Percentiles rank a stretch among this genome's conserved stretches.
Evolutionary conservation across 164 flowering plant genomes (phyloP).

Genomic region (Liriodendron chinense): DNA sequence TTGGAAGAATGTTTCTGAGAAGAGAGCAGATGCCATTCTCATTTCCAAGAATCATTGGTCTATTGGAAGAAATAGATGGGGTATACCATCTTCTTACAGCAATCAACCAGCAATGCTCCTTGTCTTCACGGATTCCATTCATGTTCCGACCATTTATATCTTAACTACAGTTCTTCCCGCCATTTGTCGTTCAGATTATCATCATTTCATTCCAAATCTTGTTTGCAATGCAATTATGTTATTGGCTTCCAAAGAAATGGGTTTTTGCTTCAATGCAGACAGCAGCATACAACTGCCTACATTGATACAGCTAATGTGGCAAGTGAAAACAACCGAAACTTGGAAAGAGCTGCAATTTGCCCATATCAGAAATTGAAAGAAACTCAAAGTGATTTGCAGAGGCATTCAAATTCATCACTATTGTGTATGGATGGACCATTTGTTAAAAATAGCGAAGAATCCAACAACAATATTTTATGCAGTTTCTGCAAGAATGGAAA

Average conservation of each 20-base stretch:
- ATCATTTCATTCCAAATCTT: neutral
- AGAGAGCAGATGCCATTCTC: no score
- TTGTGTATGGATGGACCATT: constrained; percentile 42
- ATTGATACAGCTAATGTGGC: constrained; percentile 32
- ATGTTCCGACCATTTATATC: constrained; percentile 14
- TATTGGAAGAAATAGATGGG: constrained; percentile 22
- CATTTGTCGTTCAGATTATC: constrained; percentile 11
- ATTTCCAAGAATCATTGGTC: neutral
- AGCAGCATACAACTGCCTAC: constrained; percentile 30
- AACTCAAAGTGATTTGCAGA: constrained; percentile 20
- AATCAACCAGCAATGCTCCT: constrained; percentile 21
- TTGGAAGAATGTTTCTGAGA: neutral
- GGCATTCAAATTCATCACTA: constrained; percentile 15
- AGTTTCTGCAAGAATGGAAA: constrained; percentile 51
- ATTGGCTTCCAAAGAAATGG: constrained; percentile 18
- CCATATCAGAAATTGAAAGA: constrained; percentile 24
- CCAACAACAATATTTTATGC: constrained; percentile 65
- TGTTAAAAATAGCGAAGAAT: constrained; percentile 52
- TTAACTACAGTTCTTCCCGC: constrained; percentile 2
- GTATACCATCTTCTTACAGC: constrained; percentile 24
- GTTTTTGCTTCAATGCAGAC: constrained; percentile 23
- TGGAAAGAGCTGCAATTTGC: constrained; percentile 20
- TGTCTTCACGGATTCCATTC: constrained; percentile 19
- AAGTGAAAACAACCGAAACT: constrained; percentile 26
- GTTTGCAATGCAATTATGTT: constrained; percentile 17